Percentiles rank a stretch among this genome's conserved stretches.
Evolutionary conservation across 1,284 basidiomycete genomes (phyloP).

Genomic region (Hypsizygus ulmarius): DNA sequence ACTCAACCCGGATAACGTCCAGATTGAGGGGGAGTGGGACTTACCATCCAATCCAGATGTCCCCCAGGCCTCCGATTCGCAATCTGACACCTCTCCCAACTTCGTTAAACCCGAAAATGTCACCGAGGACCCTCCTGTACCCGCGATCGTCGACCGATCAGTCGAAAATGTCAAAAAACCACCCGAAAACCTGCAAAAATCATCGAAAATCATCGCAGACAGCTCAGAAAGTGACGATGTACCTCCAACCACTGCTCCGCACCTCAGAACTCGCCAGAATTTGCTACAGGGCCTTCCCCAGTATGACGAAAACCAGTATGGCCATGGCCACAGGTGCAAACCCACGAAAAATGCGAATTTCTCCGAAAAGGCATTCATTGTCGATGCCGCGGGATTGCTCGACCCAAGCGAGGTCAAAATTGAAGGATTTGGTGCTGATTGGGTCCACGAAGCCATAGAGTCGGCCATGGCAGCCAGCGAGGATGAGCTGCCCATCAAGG

Average conservation of each 20-base stretch:
- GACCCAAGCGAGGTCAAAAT: not conserved
- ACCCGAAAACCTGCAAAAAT: not conserved
- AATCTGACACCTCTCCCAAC: not conserved
- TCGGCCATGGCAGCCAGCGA: slow-evolving; percentile 5
- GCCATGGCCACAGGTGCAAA: not conserved
- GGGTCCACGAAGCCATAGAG: slow-evolving; percentile 1
- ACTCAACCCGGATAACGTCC: slow-evolving; percentile 14
- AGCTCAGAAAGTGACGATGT: not conserved
- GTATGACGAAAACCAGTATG: not conserved
- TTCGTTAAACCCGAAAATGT: not conserved
- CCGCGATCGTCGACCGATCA: not conserved
- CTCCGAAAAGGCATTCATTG: not conserved
- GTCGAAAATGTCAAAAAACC: not conserved
- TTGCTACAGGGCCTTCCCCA: slow-evolving; percentile 3
- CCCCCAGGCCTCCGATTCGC: not conserved
- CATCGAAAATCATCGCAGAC: not conserved
- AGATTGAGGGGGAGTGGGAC: slow-evolving; percentile 28
- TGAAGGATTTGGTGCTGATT: not conserved
- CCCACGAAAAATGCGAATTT: not conserved
- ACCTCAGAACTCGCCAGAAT: not conserved
- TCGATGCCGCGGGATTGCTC: not conserved
- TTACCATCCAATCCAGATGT: slow-evolving; percentile 2
- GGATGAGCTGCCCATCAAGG: slow-evolving; percentile 4
- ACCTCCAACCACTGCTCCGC: too few relatives aligned
- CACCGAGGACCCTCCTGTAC: not conserved